Evolutionary conservation across 768 basidiomycete genomes (phyloP), one percentile per base, ranked within the genome.

Genomic region (Pisolithus marmoratus): DNA sequence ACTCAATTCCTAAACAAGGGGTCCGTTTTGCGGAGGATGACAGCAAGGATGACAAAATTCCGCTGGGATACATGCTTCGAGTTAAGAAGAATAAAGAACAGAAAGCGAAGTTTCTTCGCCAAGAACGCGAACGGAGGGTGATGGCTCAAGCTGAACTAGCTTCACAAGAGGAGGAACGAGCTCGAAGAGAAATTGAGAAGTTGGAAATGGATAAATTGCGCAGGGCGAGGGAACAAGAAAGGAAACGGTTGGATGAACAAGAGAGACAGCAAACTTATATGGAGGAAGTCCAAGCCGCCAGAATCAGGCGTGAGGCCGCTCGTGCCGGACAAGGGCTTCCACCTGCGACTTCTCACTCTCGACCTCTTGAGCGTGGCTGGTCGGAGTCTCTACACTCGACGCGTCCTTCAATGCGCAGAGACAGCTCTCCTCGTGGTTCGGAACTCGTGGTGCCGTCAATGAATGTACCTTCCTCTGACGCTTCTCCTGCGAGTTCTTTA

Each of bases 51-150:
- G 86, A 89, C 63, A 72, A 73, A 48, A 73, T 86, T 56, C 88
- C 88, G 3, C 70, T 88, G 38, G 81, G 78, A 17, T 80, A 89
- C 61, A 77, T 83, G n/a, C 70, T 87, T 61, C 83, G 84, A 49
- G 78, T 78, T 65, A 84, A 82, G 71, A 84, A 83, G 73, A 81
- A 80, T 59, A 82, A 83, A 41, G 85, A 84, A 65, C 81, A 86
- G 67, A 85, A 85, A 70, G 83, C 82, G 41, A 77, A 68, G 41
- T 85, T 87, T 58, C 71, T 88, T 59, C 77, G 73, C 42, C 75
- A 76, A 64, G 80, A 86, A 58, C 77, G 79, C 55, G 74, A 80
- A 55, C 74, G 74, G 50, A 76, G 84, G 26, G 68, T 70, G 36
- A 67, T 71, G 46, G 77, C 78, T 58, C 74, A 74, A 31, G 47